These are phyloP conservation scores for Chalara sp. DNA, from an alignment of 2,329 filamentous ascomycete species.

Conservation along the genomic window DNA sequence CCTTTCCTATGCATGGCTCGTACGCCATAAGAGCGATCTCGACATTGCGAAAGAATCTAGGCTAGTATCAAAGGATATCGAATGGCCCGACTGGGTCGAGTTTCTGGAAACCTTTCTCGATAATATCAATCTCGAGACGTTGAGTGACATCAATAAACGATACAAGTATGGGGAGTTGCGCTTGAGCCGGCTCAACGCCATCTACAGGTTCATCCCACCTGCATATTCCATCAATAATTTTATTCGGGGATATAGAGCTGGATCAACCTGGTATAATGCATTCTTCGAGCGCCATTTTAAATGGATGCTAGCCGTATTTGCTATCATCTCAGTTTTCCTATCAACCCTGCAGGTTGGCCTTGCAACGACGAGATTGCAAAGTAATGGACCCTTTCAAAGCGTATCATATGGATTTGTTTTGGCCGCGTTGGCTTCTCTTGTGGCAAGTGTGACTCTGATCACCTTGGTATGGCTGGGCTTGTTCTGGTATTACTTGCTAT, in stretches of 20 bases:
- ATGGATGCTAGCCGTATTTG: slow-evolving; percentile 33
- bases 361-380: slow-evolving; percentile 6
- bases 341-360: slow-evolving; percentile 44
- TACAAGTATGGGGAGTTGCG: slow-evolving; percentile 31
- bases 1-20: slow-evolving; percentile 26
- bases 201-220: slow-evolving; percentile 1
- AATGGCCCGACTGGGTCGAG: slow-evolving; percentile 18
- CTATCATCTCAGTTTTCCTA: slow-evolving; percentile 38
- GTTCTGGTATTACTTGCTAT: too few species aligned
- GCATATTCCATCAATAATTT: neutral
- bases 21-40: slow-evolving; percentile 30
- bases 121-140: neutral
- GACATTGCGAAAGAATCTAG: slow-evolving; percentile 24
- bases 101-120: slow-evolving; percentile 14
- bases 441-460: too few species aligned
- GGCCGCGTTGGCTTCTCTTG: too few species aligned
- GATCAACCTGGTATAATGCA: slow-evolving; percentile 27
- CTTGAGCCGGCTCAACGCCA: slow-evolving; percentile 24
- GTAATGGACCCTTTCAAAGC: too few species aligned
- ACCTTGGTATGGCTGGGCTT: too few species aligned
- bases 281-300: slow-evolving; percentile 38
- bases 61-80: slow-evolving; percentile 20
- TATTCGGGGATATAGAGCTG: slow-evolving; percentile 2
- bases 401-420: too few species aligned
- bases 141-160: slow-evolving; percentile 18